Percentiles rank a stretch among this genome's conserved stretches.
These are phyloP conservation scores for Aspergillus fumigatus DNA, from an alignment of 2,329 filamentous ascomycete genomes.

Conservation along the genomic window DNA sequence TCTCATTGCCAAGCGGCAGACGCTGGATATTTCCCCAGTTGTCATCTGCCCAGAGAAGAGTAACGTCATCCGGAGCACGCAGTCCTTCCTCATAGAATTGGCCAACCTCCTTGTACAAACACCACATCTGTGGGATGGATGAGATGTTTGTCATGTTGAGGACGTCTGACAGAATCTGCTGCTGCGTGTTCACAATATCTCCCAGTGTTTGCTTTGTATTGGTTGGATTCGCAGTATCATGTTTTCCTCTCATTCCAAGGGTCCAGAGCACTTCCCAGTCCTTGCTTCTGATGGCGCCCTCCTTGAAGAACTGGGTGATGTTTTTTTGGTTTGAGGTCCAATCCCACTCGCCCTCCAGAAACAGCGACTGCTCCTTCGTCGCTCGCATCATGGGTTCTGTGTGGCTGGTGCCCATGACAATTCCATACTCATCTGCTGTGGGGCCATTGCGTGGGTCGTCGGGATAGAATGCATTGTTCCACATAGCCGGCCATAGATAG, in stretches of 20 bases:
- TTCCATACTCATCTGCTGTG: conserved; percentile 67
- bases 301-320: conserved; percentile 64
- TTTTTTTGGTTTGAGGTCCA: conserved; percentile 66
- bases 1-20: conserved; percentile 58
- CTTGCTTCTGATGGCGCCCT: conserved; percentile 61
- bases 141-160: conserved; percentile 48
- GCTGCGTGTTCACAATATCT: conserved; percentile 57
- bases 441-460: conserved; percentile 66
- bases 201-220: conserved; percentile 55
- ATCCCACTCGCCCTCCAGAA: conserved; percentile 57
- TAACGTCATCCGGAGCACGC: conserved; percentile 60
- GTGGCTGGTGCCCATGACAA: conserved; percentile 69
- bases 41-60: conserved; percentile 65
- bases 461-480: conserved; percentile 67
- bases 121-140: conserved; percentile 65
- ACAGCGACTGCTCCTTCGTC: conserved; percentile 38
- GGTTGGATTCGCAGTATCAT: conserved; percentile 52
- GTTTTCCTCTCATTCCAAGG: conserved; percentile 63
- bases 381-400: conserved; percentile 66
- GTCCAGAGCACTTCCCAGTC: conserved; percentile 65
- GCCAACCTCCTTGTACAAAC: conserved; percentile 70
- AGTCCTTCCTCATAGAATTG: conserved; percentile 64
- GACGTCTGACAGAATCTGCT: conserved; percentile 53
- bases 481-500: conserved; percentile 70
- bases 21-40: conserved; percentile 64